phyloP scores from a whole-genome alignment of 257 asterid species.

The Fraxinus cuspidata region DNA sequence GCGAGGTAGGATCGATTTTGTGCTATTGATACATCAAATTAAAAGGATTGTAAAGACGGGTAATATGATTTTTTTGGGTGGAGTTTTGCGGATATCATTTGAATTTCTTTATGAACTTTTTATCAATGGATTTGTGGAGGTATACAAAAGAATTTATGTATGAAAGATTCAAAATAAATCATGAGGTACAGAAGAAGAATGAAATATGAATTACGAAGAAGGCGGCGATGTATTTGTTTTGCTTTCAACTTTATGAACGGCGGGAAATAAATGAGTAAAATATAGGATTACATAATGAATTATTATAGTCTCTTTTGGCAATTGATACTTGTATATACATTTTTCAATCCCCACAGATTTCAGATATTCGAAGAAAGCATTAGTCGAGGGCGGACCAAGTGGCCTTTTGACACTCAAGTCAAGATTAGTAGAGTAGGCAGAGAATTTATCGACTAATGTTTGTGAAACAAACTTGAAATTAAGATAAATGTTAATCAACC shows the following conservation, averaged over 20 bases:
- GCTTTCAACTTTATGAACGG: not conserved
- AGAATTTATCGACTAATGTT: too few relatives aligned
- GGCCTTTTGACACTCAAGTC: not conserved
- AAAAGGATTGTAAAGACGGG: not conserved
- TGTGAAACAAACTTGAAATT: too few relatives aligned
- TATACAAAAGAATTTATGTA: not conserved
- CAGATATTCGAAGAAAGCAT: not conserved
- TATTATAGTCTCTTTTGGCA: too few relatives aligned
- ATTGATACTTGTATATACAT: too few relatives aligned
- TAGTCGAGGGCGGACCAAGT: not conserved
- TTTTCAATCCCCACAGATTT: not conserved
- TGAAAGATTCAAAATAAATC: not conserved
- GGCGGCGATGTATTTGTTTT: not conserved
- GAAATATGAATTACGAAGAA: not conserved
- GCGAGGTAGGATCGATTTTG: not conserved
- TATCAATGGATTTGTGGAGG: not conserved
- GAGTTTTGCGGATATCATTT: too few relatives aligned
- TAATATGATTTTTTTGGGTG: too few relatives aligned
- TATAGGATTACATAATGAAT: too few relatives aligned
- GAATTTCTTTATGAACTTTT: too few relatives aligned
- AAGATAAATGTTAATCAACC: too few relatives aligned
- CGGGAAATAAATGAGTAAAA: constrained; percentile 2
- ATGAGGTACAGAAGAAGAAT: not conserved
- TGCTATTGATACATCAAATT: not conserved
- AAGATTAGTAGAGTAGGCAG: not conserved